Conservation (phyloP, 306 rosid genomes). For the Quillaja saponaria region DNA sequence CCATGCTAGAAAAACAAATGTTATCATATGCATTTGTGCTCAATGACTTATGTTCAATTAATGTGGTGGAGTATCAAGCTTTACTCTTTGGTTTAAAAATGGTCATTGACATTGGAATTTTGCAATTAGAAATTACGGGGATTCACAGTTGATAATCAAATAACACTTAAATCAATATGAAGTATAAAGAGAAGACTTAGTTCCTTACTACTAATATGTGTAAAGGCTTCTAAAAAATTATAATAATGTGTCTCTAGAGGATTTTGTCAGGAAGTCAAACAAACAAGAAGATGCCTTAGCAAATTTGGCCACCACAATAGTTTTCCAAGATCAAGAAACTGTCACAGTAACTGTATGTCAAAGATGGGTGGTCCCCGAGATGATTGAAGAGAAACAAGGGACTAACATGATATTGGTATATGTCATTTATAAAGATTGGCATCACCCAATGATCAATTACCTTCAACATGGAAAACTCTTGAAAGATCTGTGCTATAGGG, state of each 20-base stretch:
- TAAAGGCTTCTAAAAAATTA: too few relatives aligned
- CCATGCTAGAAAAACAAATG: not conserved
- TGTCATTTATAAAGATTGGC: not conserved
- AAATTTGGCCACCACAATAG: too few relatives aligned
- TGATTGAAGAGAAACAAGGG: not conserved
- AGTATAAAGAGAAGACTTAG: too few relatives aligned
- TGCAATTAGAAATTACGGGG: not conserved
- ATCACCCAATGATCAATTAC: too few relatives aligned
- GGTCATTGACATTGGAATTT: too few relatives aligned
- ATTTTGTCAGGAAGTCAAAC: not conserved
- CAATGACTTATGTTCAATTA: not conserved
- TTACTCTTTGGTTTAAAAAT: not conserved
- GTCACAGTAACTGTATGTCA: not conserved
- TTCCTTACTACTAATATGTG: not conserved
- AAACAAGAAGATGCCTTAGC: not conserved
- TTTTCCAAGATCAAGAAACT: too few relatives aligned
- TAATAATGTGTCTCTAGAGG: not conserved
- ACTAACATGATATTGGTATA: not conserved
- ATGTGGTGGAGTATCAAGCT: not conserved
- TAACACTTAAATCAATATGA: too few relatives aligned
- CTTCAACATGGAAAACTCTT: not conserved
- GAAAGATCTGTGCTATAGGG: not conserved
- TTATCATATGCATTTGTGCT: not conserved
- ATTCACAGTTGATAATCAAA: not conserved
- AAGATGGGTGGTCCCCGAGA: not conserved